A percentile compares a stretch with the other conserved stretches of the same genome.
These are phyloP conservation scores for Dalbergia cochinchinensis DNA, from an alignment of 306 rosid genomes.

Conservation along the genomic window DNA sequence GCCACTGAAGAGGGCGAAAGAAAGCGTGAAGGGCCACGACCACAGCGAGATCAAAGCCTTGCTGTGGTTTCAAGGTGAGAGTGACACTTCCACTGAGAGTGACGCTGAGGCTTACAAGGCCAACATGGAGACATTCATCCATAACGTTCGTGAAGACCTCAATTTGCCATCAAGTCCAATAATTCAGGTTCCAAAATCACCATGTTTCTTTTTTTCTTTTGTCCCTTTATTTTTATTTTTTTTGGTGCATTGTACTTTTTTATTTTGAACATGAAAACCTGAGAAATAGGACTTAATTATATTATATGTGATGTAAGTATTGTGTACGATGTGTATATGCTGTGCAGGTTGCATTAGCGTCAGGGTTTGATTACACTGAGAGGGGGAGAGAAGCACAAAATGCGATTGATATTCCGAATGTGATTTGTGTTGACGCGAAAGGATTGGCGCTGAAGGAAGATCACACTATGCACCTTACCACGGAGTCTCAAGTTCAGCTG, in stretches of 20 bases:
- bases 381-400: slow-evolving; percentile 77
- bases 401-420: slow-evolving; percentile 59
- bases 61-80: slow-evolving; percentile 90
- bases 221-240: no score
- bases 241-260: neutral
- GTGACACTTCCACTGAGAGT: slow-evolving; percentile 57
- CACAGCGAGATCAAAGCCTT: slow-evolving; percentile 59
- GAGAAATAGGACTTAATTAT: no score
- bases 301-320: no score
- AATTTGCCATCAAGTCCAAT: slow-evolving; percentile 70
- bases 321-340: no score
- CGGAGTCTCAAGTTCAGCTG: slow-evolving; percentile 66
- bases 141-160: slow-evolving; percentile 70
- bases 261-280: neutral
- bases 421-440: slow-evolving; percentile 78
- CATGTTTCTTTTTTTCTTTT: no score
- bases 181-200: slow-evolving; percentile 66
- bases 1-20: slow-evolving; percentile 65
- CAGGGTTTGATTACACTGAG: slow-evolving; percentile 62
- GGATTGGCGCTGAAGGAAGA: slow-evolving; percentile 73
- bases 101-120: slow-evolving; percentile 68
- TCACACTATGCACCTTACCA: slow-evolving; percentile 71
- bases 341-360: slow-evolving; percentile 69
- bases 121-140: slow-evolving; percentile 68
- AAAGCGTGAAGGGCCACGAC: slow-evolving; percentile 57